Evolutionary conservation across 2,329 filamentous ascomycete genomes (phyloP).

Genomic region (Rugonectria rugulosa): DNA sequence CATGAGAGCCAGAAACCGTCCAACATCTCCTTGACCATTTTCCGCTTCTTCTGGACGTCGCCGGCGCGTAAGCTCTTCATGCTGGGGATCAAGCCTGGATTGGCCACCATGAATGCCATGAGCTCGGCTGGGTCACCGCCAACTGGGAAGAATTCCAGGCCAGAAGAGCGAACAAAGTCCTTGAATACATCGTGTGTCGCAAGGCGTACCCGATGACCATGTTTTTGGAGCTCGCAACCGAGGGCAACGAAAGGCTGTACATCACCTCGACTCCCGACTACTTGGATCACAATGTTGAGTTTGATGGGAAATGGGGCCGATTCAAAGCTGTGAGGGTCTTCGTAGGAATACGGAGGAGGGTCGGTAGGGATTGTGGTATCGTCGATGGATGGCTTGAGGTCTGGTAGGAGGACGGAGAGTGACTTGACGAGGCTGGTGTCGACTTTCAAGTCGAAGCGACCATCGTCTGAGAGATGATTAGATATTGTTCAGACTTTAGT

Average conservation of each 20-base stretch:
- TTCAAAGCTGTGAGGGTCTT: constrained; percentile 70
- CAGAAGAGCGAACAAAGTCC: constrained; percentile 72
- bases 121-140: constrained; percentile 74
- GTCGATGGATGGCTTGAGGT: no score
- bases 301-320: constrained; percentile 62
- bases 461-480: no score
- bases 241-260: constrained; percentile 79
- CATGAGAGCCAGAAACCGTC: background rate
- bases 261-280: constrained; percentile 77
- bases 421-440: no score
- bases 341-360: constrained; percentile 76
- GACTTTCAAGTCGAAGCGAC: no score
- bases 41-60: background rate
- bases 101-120: constrained; percentile 92
- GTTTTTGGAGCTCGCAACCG: constrained; percentile 69
- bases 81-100: constrained; percentile 84
- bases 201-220: constrained; percentile 75
- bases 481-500: no score
- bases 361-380: no score
- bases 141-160: constrained; percentile 77
- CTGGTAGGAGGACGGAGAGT: no score
- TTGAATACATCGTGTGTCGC: constrained; percentile 76
- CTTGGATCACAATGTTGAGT: constrained; percentile 76
- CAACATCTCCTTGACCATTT: background rate
- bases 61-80: background rate